A percentile compares a stretch with the other conserved stretches of the same genome.
phyloP scores from a whole-genome alignment of 1,284 basidiomycete genomes.

The Ceratobasidium sp. region DNA sequence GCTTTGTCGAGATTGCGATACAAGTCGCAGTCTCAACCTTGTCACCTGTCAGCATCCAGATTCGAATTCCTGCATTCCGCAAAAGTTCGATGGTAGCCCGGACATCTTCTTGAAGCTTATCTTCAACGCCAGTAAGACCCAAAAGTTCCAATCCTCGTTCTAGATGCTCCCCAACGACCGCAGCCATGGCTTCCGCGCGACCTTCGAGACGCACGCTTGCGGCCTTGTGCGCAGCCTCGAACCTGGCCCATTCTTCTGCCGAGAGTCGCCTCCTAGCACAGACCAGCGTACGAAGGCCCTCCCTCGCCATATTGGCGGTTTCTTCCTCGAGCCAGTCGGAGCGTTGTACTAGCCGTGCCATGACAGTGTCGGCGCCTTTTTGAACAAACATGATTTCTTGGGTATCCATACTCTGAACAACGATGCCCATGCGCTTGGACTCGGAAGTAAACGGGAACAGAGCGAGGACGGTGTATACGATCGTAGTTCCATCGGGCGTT shows the following conservation, averaged over 20 bases:
- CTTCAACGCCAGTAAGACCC: conserved; percentile 96
- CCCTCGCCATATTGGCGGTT: conserved; percentile 97
- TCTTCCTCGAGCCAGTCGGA: conserved; percentile 99
- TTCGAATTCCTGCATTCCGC: conserved; percentile 96
- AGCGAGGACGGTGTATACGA: conserved; percentile 87
- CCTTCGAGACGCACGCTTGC: conserved; percentile 82
- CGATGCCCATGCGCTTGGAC: conserved; percentile 98
- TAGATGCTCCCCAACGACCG: conserved; percentile 76
- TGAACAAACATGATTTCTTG: conserved; percentile 90
- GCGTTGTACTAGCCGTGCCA: conserved; percentile 91
- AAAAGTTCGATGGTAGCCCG: conserved; percentile 91
- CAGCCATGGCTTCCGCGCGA: conserved; percentile 79
- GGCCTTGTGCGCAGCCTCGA: conserved; percentile 75
- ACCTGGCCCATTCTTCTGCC: conserved; percentile 72
- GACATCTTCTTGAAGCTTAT: conserved; percentile 97
- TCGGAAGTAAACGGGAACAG: conserved; percentile 99
- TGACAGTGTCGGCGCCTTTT: conserved; percentile 98
- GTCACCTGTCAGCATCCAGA: conserved; percentile 99
- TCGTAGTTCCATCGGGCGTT: conserved; percentile 64
- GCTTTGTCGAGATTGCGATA: conserved; percentile 96
- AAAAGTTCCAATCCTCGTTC: conserved; percentile 92
- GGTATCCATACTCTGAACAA: conserved; percentile 78
- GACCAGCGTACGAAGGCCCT: conserved; percentile 93
- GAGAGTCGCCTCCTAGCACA: conserved; percentile 83
- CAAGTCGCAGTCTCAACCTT: conserved; percentile 99